Percentiles rank a stretch among this genome's conserved stretches.
Evolutionary conservation across 305 asterid species (phyloP).

Genomic region (Fraxinus sp.): DNA sequence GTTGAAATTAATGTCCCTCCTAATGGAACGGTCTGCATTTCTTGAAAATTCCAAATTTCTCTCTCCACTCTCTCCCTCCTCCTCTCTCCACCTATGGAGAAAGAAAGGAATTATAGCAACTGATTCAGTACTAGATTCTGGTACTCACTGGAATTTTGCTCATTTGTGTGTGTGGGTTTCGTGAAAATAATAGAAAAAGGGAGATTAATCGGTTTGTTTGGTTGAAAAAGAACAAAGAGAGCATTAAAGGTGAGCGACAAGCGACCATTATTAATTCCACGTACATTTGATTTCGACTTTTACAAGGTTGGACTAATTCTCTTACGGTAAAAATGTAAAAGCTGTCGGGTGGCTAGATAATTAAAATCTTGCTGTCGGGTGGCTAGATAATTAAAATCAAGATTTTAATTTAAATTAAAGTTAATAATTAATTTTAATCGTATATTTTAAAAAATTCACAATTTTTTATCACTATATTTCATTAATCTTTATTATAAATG

Average conservation of each 20-base stretch:
- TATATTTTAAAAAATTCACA: too few relatives aligned
- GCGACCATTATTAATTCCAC: background rate
- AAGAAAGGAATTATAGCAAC: background rate
- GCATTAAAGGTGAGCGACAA: background rate
- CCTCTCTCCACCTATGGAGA: background rate
- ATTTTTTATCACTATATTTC: too few relatives aligned
- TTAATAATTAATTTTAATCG: too few relatives aligned
- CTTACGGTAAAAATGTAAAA: background rate
- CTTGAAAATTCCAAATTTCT: conserved; percentile 20
- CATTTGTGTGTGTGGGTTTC: background rate
- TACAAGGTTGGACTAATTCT: background rate
- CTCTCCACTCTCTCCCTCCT: background rate
- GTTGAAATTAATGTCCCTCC: conserved; percentile 32
- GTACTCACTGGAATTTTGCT: background rate
- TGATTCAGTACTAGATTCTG: background rate
- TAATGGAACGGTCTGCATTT: conserved; percentile 33
- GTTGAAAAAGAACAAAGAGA: background rate
- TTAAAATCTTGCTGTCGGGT: too few relatives aligned
- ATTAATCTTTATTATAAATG: background rate
- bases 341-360: background rate
- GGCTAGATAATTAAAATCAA: too few relatives aligned
- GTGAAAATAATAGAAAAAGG: background rate
- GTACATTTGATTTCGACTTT: background rate
- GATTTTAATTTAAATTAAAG: too few relatives aligned
- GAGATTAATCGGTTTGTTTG: background rate